These are phyloP conservation scores for Thelonectria discophora DNA, from an alignment of 2,329 filamentous ascomycete species.

Conservation along the genomic window DNA sequence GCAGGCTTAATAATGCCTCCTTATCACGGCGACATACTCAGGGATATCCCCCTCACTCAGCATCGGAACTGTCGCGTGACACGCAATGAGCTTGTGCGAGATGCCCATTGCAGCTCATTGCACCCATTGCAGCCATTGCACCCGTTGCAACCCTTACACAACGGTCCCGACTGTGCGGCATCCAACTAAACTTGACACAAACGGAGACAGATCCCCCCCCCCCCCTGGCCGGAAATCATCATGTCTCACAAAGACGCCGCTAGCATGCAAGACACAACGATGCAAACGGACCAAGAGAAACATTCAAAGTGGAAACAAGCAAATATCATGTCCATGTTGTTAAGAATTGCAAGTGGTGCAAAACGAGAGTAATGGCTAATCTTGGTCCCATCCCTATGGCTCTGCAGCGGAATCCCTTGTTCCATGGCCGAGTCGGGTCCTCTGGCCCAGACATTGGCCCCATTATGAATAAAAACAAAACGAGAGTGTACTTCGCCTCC, in stretches of 20 bases:
- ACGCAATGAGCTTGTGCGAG: too few relatives aligned
- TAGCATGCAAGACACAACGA: background rate
- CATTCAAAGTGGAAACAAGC: conserved; percentile 14
- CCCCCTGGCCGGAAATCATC: background rate
- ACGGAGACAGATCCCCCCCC: background rate
- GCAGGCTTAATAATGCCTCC: too few relatives aligned
- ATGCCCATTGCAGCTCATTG: too few relatives aligned
- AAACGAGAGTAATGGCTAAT: conserved; percentile 23
- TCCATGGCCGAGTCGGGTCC: conserved; percentile 19
- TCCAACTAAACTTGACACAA: conserved; percentile 3
- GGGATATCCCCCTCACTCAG: too few relatives aligned
- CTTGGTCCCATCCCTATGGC: conserved; percentile 14
- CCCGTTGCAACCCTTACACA: too few relatives aligned
- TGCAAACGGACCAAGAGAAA: background rate
- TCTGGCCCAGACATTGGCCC: conserved; percentile 25
- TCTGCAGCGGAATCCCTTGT: conserved; percentile 12
- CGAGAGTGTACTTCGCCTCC: conserved; percentile 36
- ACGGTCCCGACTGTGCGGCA: background rate
- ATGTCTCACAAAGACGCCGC: conserved; percentile 6
- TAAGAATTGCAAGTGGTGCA: conserved; percentile 27
- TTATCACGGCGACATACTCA: too few relatives aligned
- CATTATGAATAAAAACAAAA: conserved; percentile 40
- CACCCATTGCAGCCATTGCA: too few relatives aligned
- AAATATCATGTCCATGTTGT: conserved; percentile 30
- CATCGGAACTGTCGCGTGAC: too few relatives aligned